These are phyloP conservation scores for Comarum palustre DNA, from an alignment of 306 rosid species.

Conservation along the genomic window DNA sequence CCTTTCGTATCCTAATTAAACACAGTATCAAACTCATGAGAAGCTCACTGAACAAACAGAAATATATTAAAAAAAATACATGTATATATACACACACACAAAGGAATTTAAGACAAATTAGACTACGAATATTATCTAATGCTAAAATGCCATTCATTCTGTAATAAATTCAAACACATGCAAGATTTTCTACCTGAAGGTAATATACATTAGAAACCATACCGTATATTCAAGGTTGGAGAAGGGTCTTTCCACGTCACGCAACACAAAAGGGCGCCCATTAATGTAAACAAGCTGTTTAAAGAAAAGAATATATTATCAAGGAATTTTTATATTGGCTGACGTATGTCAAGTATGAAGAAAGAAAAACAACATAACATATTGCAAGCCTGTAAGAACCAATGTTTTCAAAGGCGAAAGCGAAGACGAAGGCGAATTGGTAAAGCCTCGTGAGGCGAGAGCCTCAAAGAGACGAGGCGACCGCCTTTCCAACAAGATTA, in stretches of 20 bases:
- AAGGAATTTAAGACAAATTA: neutral
- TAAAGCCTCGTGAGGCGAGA: too few species aligned
- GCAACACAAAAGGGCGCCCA: constrained; percentile 86
- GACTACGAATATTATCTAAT: neutral
- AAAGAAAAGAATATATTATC: constrained; percentile 21
- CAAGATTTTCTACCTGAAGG: constrained; percentile 5
- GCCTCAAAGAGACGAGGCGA: too few species aligned
- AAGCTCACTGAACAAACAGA: neutral
- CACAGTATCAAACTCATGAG: neutral
- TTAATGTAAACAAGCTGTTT: constrained; percentile 82
- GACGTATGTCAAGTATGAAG: neutral
- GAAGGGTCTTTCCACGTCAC: constrained; percentile 88
- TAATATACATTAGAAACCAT: constrained; percentile 21
- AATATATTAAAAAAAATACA: neutral
- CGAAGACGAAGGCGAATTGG: too few species aligned
- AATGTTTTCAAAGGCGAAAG: too few species aligned
- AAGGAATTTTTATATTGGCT: neutral
- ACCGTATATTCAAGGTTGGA: constrained; percentile 89
- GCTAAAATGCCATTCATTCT: constrained; percentile 6
- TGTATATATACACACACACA: too few species aligned
- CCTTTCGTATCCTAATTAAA: neutral
- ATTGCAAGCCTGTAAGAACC: neutral
- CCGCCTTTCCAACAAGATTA: too few species aligned
- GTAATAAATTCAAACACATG: neutral
- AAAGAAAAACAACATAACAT: neutral